Evolutionary conservation across 2,329 filamentous ascomycete genomes (phyloP).

Genomic region (Ceratocystis smalleyi): DNA sequence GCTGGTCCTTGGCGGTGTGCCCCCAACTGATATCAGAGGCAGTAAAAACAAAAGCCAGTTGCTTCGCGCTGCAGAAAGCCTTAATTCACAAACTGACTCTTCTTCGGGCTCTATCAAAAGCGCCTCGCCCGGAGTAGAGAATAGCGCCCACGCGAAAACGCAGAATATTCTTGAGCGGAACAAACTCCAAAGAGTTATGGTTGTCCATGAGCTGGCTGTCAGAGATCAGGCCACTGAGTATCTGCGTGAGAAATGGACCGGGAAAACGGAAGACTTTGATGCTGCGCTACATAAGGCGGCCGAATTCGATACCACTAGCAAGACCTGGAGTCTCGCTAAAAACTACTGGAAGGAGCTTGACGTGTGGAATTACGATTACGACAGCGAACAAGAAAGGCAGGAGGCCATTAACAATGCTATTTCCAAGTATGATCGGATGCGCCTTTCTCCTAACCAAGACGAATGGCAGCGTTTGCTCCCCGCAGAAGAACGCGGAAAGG

Average conservation of each 20-base stretch:
- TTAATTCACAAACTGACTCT: constrained; percentile 34
- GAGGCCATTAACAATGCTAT: constrained; percentile 46
- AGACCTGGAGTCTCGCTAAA: constrained; percentile 42
- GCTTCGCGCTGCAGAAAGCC: constrained; percentile 21
- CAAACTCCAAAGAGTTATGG: constrained; percentile 36
- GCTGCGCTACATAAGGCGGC: constrained; percentile 43
- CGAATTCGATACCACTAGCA: constrained; percentile 31
- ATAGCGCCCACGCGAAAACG: constrained; percentile 30
- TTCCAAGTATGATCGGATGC: constrained; percentile 42
- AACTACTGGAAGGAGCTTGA: constrained; percentile 47
- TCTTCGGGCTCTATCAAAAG: constrained; percentile 39
- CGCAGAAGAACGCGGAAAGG: constrained; percentile 40
- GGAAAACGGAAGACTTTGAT: constrained; percentile 38
- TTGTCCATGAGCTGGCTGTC: constrained; percentile 47
- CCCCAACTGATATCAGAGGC: constrained; percentile 18
- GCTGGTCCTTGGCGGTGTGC: constrained; percentile 9
- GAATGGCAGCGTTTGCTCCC: constrained; percentile 48
- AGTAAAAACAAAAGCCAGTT: constrained; percentile 6
- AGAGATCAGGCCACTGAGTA: constrained; percentile 35
- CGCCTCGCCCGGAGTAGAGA: constrained; percentile 30
- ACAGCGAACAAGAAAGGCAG: constrained; percentile 38
- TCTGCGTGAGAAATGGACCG: constrained; percentile 35
- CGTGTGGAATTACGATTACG: constrained; percentile 46
- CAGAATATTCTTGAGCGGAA: constrained; percentile 37
- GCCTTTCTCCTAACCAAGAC: constrained; percentile 39